phyloP scores from a whole-genome alignment of 176 grass and related monocot genomes.

The Stipa capillata region DNA sequence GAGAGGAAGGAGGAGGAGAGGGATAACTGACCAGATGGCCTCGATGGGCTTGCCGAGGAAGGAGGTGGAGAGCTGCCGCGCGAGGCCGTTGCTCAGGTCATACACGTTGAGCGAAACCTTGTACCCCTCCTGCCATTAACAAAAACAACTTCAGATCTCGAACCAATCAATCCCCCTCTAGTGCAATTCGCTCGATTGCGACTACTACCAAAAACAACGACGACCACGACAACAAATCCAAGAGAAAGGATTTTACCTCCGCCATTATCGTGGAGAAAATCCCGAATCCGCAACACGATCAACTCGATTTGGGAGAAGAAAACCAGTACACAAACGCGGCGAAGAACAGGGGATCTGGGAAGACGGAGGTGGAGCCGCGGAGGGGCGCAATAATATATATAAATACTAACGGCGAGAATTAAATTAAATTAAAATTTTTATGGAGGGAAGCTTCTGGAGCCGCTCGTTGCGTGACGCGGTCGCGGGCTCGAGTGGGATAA shows the following conservation, averaged over 20 bases:
- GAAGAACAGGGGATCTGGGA: slow-evolving; percentile 13
- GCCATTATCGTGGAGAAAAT: slow-evolving; percentile 18
- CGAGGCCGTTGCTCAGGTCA: slow-evolving; percentile 91
- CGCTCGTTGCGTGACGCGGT: too few relatives aligned
- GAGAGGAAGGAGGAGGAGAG: background rate
- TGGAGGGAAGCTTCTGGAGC: slow-evolving; percentile 41
- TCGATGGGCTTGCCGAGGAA: slow-evolving; percentile 90
- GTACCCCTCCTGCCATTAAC: slow-evolving; percentile 57
- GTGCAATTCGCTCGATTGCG: background rate
- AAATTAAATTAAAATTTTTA: background rate
- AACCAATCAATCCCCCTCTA: background rate
- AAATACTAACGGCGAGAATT: background rate
- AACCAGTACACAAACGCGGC: background rate
- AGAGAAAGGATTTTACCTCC: slow-evolving; percentile 19
- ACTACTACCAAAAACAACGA: background rate
- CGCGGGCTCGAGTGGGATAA: too few relatives aligned
- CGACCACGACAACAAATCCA: background rate
- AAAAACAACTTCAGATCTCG: background rate
- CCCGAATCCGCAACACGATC: background rate
- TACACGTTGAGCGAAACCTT: slow-evolving; percentile 81
- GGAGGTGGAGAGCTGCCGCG: slow-evolving; percentile 65
- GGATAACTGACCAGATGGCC: slow-evolving; percentile 50
- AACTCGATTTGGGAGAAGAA: too few relatives aligned
- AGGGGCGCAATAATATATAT: background rate
- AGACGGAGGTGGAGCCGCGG: background rate